Evolutionary conservation across 371 early-diverging fungal species (phyloP), one percentile per base, ranked within the genome.

Genomic region (Mucor indicus): DNA sequence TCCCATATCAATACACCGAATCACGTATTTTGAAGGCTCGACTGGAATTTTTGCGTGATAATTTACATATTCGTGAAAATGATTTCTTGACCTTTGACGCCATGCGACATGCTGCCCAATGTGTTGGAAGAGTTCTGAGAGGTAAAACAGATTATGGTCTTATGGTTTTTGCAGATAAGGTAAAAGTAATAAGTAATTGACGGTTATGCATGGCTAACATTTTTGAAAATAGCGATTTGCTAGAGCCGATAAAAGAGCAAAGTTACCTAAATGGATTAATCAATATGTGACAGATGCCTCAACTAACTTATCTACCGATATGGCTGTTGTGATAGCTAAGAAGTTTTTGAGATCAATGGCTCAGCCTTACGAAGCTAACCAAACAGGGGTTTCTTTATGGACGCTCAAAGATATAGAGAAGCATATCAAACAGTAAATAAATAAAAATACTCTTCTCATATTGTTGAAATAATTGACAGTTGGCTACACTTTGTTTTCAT

Each of bases 71-170:
- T 21, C 84, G 96, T 25, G 99, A 99, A 68, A 96, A 95, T 64
- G 99, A 99, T 53, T 99, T 99, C 66, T 72, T 99, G 55, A 95
- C 97, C 0, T 99, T 99, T 74, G 99, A 99, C 64, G 99, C 99
- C 0, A 90, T 99, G 84, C 86, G 99, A 6, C 99, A 99, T 72
- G 98, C 99, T 46, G 98, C 99, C 8, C 99, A 99, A 75, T 99
- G 99, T 71, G 92, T 97, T 12, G 99, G 99, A 24, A 85, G 99
- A 49, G 99, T 99, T 9, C 53, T 99, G 48, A 79, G 99, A 44
- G 98, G 98, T 57, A 99, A 98, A 64, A 93, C 91, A 0, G 99
- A 99, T 65, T 99, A 99, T 66, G 99, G 99, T 13, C 62, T 99
- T 29, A 99, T 99, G 99, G 86, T 99, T 22, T 90, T 99, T 78